Evolutionary conservation across 2,329 filamentous ascomycete genomes (phyloP).

Genomic region (Colletotrichum spaethianum): DNA sequence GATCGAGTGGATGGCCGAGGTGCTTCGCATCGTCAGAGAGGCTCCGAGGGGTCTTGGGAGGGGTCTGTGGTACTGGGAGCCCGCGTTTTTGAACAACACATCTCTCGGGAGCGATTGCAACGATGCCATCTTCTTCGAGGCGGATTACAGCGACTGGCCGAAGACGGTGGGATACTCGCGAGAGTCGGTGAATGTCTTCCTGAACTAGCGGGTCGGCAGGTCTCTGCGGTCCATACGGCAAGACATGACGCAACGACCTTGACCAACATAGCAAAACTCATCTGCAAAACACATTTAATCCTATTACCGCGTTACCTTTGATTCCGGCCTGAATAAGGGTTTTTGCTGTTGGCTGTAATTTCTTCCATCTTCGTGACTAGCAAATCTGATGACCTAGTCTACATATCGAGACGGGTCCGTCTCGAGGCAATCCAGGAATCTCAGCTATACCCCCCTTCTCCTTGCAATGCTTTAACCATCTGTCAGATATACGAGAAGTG

Average conservation of each 20-base stretch:
- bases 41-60: slow-evolving; percentile 27
- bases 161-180: slow-evolving; percentile 32
- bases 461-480: neutral
- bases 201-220: neutral
- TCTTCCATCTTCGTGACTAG: neutral
- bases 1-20: slow-evolving; percentile 28
- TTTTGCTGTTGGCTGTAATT: neutral
- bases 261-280: neutral
- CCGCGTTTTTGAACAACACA: slow-evolving; percentile 31
- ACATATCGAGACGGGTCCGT: neutral
- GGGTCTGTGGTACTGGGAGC: slow-evolving; percentile 36
- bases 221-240: neutral
- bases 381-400: neutral
- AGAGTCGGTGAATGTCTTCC: slow-evolving; percentile 25
- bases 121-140: slow-evolving; percentile 34
- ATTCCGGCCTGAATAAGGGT: no score
- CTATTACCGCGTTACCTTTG: neutral
- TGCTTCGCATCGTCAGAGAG: slow-evolving; percentile 26
- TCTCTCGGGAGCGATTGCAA: slow-evolving; percentile 36
- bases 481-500: no score
- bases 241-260: neutral
- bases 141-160: slow-evolving; percentile 37
- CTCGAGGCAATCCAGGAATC: neutral
- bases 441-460: neutral
- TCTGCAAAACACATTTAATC: neutral